A percentile compares a stretch with the other conserved stretches of the same genome.
These are phyloP conservation scores for Coprinopsis cinerea DNA, from an alignment of 768 basidiomycete species.

Conservation along the genomic window DNA sequence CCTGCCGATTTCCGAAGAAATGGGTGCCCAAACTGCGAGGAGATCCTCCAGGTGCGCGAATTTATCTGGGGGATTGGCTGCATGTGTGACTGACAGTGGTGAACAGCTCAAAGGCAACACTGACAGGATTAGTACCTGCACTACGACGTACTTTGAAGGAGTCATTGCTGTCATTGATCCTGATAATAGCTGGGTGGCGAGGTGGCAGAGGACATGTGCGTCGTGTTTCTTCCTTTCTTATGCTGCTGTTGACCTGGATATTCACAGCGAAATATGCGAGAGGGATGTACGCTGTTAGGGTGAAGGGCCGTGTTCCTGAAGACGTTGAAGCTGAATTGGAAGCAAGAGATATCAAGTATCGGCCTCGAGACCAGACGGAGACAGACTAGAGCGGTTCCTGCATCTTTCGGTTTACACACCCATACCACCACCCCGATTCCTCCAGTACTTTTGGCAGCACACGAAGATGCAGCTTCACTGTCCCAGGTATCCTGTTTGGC, in stretches of 20 bases:
- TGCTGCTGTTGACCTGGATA: neutral
- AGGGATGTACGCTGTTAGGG: conserved; percentile 91
- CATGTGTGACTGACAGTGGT: neutral
- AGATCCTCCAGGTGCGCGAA: conserved; percentile 74
- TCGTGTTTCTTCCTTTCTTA: conserved; percentile 5
- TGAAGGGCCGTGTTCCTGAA: conserved; percentile 79
- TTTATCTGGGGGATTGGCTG: neutral
- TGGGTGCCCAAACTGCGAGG: conserved; percentile 98
- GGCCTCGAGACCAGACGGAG: conserved; percentile 78
- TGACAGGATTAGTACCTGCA: conserved; percentile 81
- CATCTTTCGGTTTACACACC: neutral
- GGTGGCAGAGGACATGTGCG: conserved; percentile 90
- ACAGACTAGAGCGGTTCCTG: conserved; percentile 41
- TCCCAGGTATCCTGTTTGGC: too few relatives aligned
- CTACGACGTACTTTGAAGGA: conserved; percentile 90
- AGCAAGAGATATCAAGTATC: conserved; percentile 71
- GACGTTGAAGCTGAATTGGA: conserved; percentile 81
- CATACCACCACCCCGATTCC: too few relatives aligned
- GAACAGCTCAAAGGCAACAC: conserved; percentile 79
- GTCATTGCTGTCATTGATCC: conserved; percentile 84
- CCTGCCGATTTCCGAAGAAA: conserved; percentile 75
- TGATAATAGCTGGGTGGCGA: conserved; percentile 88
- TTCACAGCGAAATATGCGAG: conserved; percentile 71
- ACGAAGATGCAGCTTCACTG: too few relatives aligned
- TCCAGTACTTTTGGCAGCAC: too few relatives aligned